Evolutionary conservation across 2,329 filamentous ascomycete species (phyloP).

Genomic region (Thielaviopsis ethacetica): DNA sequence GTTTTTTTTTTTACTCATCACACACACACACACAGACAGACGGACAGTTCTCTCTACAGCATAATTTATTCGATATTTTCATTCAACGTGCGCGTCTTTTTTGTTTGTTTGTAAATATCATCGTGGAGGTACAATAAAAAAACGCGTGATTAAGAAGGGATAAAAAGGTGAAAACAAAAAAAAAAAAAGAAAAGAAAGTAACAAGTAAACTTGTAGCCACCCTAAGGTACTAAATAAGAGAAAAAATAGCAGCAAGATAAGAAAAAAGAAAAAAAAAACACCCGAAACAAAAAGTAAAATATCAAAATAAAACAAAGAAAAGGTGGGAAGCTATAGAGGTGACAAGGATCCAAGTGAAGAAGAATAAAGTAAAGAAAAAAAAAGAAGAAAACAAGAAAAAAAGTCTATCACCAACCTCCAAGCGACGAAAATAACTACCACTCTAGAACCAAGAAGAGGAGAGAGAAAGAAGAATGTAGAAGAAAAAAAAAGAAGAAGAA

Average conservation of each 20-base stretch:
- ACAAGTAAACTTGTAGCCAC: conserved; percentile 8
- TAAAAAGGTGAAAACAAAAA: conserved; percentile 13
- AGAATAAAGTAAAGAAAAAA: not conserved
- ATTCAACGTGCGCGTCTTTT: too few species aligned
- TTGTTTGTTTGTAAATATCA: not conserved
- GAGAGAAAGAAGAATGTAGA: not conserved
- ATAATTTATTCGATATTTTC: too few species aligned
- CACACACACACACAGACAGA: too few species aligned
- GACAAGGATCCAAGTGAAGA: conserved; percentile 11
- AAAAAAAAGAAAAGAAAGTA: conserved; percentile 10
- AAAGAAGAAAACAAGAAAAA: conserved; percentile 10
- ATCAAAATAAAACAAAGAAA: conserved; percentile 11
- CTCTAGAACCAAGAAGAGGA: not conserved
- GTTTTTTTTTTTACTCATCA: too few species aligned
- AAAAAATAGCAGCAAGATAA: conserved; percentile 6
- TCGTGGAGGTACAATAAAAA: not conserved
- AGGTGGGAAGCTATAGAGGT: conserved; percentile 11
- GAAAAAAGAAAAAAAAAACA: conserved; percentile 12
- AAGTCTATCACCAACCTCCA: not conserved
- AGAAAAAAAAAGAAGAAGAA: not conserved
- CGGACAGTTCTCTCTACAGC: too few species aligned
- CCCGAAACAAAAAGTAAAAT: conserved; percentile 9
- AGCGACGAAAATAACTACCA: not conserved
- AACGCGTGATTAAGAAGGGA: not conserved
- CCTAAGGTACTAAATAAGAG: conserved; percentile 15